Evolutionary conservation across 495 filamentous ascomycete genomes (phyloP), one percentile per base, ranked within the genome.

Genomic region (Aspergillus diversus): DNA sequence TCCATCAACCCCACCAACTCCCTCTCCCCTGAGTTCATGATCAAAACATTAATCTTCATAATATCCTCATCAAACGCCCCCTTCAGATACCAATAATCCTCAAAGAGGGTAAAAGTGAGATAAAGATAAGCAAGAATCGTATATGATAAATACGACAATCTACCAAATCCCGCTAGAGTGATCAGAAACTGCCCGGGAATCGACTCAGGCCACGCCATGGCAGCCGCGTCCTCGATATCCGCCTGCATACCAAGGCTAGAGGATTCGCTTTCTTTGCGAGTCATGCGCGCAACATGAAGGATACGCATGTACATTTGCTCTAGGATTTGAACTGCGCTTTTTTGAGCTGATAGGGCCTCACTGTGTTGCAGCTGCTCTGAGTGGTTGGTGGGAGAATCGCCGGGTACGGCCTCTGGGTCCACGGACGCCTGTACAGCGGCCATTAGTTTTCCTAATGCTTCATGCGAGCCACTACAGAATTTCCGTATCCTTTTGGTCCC

Each of bases 301-400:
- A 70, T 67, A 33, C 76, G 54, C 64, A 75, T 63, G 58, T 80
- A 68, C 53, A 75, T 66, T 33, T 71, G 39, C 66, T 75, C 69
- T 47, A 78, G 35, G 43, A 77, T 57, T 63, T 68, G 59, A 7
- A 75, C 63, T 16, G 63, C 43, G 34, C 61, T 39, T 7, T 48
- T 39, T 27, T 68, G 63, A 9, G 60, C 58, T n/a, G 42, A 1
- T 2, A 35, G 53, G 0, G 33, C 5, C 7, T 11, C 35, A 16
- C 57, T 37, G 53, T 31, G 7, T 31, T 6, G 3, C n/a, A 12
- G 50, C 0, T 43, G 39, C 11, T 43, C 4, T 7, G 5, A 15
- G 8, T 4, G 39, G 39, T 43, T 4, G 11, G 11, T 43, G 11
- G 11, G n/a, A 43, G 8, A 11, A 7, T 4, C 4, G 4, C 8